A percentile compares a stretch with the other conserved stretches of the same genome.
Conservation (phyloP, 805 yeast genomes). For the Metschnikowia chrysomelidarum region DNA sequence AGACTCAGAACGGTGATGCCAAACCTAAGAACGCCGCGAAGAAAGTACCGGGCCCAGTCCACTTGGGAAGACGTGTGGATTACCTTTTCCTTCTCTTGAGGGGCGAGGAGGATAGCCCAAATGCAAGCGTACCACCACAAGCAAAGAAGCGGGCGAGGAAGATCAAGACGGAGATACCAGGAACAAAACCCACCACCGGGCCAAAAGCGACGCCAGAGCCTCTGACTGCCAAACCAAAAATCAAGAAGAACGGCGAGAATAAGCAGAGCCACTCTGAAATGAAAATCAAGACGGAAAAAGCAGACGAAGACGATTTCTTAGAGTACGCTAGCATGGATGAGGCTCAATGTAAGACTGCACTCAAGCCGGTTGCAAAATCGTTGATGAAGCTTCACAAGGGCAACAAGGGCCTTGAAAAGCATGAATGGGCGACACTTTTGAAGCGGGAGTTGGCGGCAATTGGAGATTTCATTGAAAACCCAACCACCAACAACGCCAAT, state of each 20-base stretch:
- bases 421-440: constrained; percentile 72
- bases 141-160: constrained; percentile 20
- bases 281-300: constrained; percentile 20
- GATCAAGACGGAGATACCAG: constrained; percentile 17
- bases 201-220: constrained; percentile 3
- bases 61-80: constrained; percentile 87
- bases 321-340: constrained; percentile 84
- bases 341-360: constrained; percentile 53
- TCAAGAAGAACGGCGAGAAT: constrained; percentile 11
- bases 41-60: constrained; percentile 88
- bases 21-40: constrained; percentile 27
- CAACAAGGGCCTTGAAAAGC: constrained; percentile 66
- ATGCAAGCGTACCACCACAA: constrained; percentile 8
- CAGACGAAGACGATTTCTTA: constrained; percentile 29
- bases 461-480: constrained; percentile 65
- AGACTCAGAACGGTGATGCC: constrained; percentile 9
- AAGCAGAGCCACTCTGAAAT: constrained; percentile 14
- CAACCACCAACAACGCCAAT: constrained; percentile 22
- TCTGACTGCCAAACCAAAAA: constrained; percentile 6
- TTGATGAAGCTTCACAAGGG: constrained; percentile 69
- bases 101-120: constrained; percentile 48
- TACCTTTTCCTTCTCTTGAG: constrained; percentile 70
- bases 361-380: constrained; percentile 68
- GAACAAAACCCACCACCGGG: constrained; percentile 1
- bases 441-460: constrained; percentile 66